phyloP scores from a whole-genome alignment of 768 basidiomycete genomes.

The Suillus subluteus region DNA sequence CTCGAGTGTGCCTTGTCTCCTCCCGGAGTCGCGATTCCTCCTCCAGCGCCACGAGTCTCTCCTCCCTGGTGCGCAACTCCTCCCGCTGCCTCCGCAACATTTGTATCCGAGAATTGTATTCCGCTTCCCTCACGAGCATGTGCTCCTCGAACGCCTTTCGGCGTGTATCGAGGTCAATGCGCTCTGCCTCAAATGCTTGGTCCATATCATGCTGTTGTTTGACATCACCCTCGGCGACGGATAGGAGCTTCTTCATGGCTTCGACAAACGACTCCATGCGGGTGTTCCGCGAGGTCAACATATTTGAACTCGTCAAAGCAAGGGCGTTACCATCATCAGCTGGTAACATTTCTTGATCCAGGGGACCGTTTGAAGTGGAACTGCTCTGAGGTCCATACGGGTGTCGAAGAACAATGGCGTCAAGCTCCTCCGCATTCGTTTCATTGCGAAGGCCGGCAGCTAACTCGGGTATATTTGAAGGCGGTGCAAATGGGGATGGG shows the following conservation, averaged over 20 bases:
- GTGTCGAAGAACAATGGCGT: constrained; percentile 11
- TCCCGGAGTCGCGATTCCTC: constrained; percentile 30
- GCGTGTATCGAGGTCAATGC: constrained; percentile 18
- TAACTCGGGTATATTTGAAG: constrained; percentile 1
- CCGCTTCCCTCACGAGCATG: constrained; percentile 23
- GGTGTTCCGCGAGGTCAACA: constrained; percentile 13
- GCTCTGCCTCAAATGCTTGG: constrained; percentile 16
- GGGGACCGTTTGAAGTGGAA: constrained; percentile 6
- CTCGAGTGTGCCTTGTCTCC: constrained; percentile 21
- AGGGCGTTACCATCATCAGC: background rate
- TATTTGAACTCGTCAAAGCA: constrained; percentile 1
- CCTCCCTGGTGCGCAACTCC: constrained; percentile 24
- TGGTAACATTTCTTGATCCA: background rate
- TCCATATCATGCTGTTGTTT: constrained; percentile 23
- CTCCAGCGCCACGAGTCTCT: constrained; percentile 23
- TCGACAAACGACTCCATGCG: constrained; percentile 14
- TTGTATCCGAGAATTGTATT: constrained; percentile 22
- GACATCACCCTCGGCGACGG: constrained; percentile 13
- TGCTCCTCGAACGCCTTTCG: constrained; percentile 26
- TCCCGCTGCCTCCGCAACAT: constrained; percentile 25
- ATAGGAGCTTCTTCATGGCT: constrained; percentile 18
- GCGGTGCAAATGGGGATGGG: constrained; percentile 17
- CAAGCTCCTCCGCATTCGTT: background rate
- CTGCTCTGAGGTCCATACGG: constrained; percentile 14
- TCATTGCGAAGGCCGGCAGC: constrained; percentile 7